Conservation (phyloP, 1,139 yeast species). For the Wickerhamomyces sp. region DNA sequence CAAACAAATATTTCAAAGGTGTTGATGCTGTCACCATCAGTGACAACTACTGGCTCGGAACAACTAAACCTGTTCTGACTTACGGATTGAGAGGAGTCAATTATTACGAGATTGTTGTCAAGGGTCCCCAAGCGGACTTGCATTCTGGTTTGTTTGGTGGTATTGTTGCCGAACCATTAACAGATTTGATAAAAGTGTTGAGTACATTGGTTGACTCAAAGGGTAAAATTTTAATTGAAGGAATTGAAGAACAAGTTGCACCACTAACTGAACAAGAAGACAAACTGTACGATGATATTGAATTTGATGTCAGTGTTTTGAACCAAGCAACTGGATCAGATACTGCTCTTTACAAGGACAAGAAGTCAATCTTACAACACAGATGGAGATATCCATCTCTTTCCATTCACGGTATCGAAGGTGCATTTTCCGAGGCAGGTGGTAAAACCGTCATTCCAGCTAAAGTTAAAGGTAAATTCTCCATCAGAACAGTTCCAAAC, state of each 20-base stretch:
- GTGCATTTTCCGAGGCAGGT: conserved; percentile 92
- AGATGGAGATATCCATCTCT: conserved; percentile 98
- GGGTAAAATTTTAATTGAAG: conserved; percentile 84
- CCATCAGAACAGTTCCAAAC: conserved; percentile 95
- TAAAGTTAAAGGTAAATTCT: conserved; percentile 88
- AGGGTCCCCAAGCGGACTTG: conserved; percentile 95
- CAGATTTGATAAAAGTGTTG: conserved; percentile 78
- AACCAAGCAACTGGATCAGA: conserved; percentile 85
- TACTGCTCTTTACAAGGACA: conserved; percentile 71
- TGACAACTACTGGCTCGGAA: conserved; percentile 98
- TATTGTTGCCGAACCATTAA: conserved; percentile 95
- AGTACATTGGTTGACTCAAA: conserved; percentile 68
- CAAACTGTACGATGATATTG: conserved; percentile 75
- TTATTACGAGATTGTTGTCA: conserved; percentile 76
- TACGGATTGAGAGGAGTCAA: conserved; percentile 97
- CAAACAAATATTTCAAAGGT: conserved; percentile 69
- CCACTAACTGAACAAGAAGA: conserved; percentile 81
- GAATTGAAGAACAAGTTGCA: conserved; percentile 90
- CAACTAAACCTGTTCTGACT: conserved; percentile 92
- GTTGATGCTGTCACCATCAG: conserved; percentile 95
- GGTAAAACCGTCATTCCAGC: conserved; percentile 99
- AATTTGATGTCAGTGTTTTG: conserved; percentile 78
- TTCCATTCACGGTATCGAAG: conserved; percentile 95
- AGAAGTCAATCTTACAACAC: conserved; percentile 86
- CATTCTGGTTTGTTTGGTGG: conserved; percentile 99